Conservation (phyloP, 1,139 yeast genomes). For the Kurtzmaniella quercitrusa region DNA sequence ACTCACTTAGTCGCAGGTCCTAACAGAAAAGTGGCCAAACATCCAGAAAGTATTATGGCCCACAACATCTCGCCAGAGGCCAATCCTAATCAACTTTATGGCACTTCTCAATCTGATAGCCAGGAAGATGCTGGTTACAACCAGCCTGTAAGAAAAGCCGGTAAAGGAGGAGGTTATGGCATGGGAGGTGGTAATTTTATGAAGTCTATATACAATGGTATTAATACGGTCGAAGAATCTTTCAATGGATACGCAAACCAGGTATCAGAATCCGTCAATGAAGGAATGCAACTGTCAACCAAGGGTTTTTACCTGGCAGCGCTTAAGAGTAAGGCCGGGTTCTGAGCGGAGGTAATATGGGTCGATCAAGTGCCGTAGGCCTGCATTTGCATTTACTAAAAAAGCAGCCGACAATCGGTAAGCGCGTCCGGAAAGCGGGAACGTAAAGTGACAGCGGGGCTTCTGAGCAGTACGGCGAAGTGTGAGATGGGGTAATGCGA, state of each 20-base stretch:
- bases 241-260: slow-evolving; percentile 56
- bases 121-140: slow-evolving; percentile 25
- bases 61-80: slow-evolving; percentile 50
- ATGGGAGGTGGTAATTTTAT: slow-evolving; percentile 37
- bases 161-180: slow-evolving; percentile 24
- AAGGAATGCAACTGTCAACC: slow-evolving; percentile 47
- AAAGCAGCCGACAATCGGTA: too few relatives aligned
- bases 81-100: slow-evolving; percentile 31
- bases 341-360: slow-evolving; percentile 18
- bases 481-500: background rate
- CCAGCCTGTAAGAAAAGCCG: slow-evolving; percentile 45
- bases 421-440: background rate
- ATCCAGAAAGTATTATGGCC: slow-evolving; percentile 55
- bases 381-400: too few relatives aligned
- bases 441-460: background rate
- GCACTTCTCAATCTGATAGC: slow-evolving; percentile 9
- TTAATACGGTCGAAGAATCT: slow-evolving; percentile 52
- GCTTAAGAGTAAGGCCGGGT: slow-evolving; percentile 51
- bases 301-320: slow-evolving; percentile 50
- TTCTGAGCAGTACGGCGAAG: background rate
- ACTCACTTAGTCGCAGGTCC: slow-evolving; percentile 59
- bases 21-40: slow-evolving; percentile 50
- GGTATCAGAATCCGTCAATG: slow-evolving; percentile 52
- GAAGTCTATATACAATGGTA: slow-evolving; percentile 48
- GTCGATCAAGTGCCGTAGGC: too few relatives aligned